A percentile compares a stretch with the other conserved stretches of the same genome.
These are phyloP conservation scores for Pyrus betulifolia DNA, from an alignment of 306 rosid species.

Conservation along the genomic window DNA sequence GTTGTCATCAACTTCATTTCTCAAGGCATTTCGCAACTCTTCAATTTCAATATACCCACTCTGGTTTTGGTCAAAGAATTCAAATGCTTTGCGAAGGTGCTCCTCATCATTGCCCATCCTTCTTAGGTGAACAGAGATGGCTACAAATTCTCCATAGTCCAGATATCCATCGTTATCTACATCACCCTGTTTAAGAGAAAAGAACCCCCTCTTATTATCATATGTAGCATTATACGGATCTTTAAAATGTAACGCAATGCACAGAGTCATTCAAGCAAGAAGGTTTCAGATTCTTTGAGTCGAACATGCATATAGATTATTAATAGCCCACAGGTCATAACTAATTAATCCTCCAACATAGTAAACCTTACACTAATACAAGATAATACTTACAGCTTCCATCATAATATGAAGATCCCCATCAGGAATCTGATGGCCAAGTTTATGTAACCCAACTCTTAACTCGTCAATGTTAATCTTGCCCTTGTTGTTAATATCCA, in stretches of 20 bases:
- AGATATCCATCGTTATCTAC: slow-evolving; percentile 76
- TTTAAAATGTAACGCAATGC: not conserved
- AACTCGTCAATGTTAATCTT: slow-evolving; percentile 78
- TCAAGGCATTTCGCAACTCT: slow-evolving; percentile 57
- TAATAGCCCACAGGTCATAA: not conserved
- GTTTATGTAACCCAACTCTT: slow-evolving; percentile 66
- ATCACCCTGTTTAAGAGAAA: slow-evolving; percentile 62
- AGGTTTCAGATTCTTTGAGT: not conserved
- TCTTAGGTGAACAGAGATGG: slow-evolving; percentile 77
- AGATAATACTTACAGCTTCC: slow-evolving; percentile 81
- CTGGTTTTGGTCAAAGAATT: slow-evolving; percentile 69
- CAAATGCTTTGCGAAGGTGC: slow-evolving; percentile 79
- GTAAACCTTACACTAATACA: not conserved
- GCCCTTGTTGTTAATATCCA: slow-evolving; percentile 73
- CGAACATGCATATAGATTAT: not conserved
- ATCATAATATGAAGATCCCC: slow-evolving; percentile 68
- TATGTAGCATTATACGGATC: not conserved
- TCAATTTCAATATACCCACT: slow-evolving; percentile 76
- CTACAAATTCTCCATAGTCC: slow-evolving; percentile 82
- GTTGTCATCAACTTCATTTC: slow-evolving; percentile 48
- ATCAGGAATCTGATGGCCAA: slow-evolving; percentile 76
- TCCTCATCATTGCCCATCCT: slow-evolving; percentile 71
- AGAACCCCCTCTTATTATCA: slow-evolving; percentile 20
- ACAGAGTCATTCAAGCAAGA: not conserved
- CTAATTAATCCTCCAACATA: not conserved